Percentiles rank a stretch among this genome's conserved stretches.
phyloP scores from a whole-genome alignment of 2,329 filamentous ascomycete species.

The Alternaria gansuensis region DNA sequence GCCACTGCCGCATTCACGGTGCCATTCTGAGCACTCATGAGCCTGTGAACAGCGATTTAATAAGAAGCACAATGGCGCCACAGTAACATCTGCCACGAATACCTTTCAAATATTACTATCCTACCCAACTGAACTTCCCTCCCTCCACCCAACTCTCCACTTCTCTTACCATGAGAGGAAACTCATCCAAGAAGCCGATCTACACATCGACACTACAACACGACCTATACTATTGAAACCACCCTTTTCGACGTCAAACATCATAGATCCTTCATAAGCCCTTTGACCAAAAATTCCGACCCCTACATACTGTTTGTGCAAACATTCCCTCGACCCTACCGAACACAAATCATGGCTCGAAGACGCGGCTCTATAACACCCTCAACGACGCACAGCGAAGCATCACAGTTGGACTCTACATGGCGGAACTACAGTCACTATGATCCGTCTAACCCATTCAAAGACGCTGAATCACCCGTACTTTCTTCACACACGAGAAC shows the following conservation, averaged over 20 bases:
- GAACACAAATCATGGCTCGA: slow-evolving; percentile 13
- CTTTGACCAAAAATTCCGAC: not conserved
- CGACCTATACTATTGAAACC: not conserved
- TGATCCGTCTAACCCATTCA: not conserved
- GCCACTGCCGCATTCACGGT: not conserved
- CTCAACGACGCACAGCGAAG: slow-evolving; percentile 11
- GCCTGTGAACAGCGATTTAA: not conserved
- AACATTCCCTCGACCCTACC: not conserved
- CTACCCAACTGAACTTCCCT: not conserved
- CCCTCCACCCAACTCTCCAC: not conserved
- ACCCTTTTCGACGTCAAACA: not conserved
- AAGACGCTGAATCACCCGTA: not conserved
- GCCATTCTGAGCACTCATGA: not conserved
- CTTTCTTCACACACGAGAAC: not conserved
- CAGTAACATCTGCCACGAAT: not conserved
- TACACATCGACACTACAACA: not conserved
- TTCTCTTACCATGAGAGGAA: not conserved
- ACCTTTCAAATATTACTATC: too few species aligned
- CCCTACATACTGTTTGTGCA: slow-evolving; percentile 12
- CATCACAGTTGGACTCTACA: slow-evolving; percentile 15
- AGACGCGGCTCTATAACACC: slow-evolving; percentile 17
- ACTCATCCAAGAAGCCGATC: not conserved
- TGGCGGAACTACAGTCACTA: slow-evolving; percentile 1
- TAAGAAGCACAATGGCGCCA: not conserved
- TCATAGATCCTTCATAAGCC: not conserved